Evolutionary conservation across 2,329 filamentous ascomycete genomes (phyloP), one percentile per base, ranked within the genome.

Genomic region (Cryphonectria carpinicola): DNA sequence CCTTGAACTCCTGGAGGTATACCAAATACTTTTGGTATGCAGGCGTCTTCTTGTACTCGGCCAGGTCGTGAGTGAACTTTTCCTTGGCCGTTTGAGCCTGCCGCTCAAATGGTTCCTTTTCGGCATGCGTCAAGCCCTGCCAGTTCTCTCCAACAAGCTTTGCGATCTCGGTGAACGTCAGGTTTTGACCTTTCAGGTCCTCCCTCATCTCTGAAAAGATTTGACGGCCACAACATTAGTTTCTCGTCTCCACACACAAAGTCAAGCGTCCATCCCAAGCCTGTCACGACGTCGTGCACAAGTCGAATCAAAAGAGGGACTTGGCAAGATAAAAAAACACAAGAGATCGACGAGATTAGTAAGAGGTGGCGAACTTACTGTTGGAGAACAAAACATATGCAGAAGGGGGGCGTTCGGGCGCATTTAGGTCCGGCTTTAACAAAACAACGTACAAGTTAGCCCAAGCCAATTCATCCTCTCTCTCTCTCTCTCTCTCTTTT

Each of bases 351-450:
- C 41, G 17, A 49, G 35, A 66, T 66, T 65, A 65, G 65, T 66
- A 69, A 65, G 6, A 61, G 43, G 56, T 46, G 41, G 54, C n/a
- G 56, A 68, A 85, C 90, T 83, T 80, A 93, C 91, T 93, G 76
- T 95, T 95, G 0, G 93, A 95, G 77, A 96, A 96, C 22, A 95
- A 87, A 17, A 95, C 93, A 81, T 95, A 95, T 65, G 93, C 93
- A 5, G 93, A 95, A 0, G 92, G 92, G 1, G 93, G 92, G 35
- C 93, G 86, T 77, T 95, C 92, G 1, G 93, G 93, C 0, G 93
- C 93, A 81, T 93, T 89, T 71, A 94, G 91, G 75, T 96, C 93
- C 4, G 92, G 85, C 89, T 93, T 49, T 11, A 61, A 52, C 25
- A 7, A 49, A 13, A 13, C 22, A 43, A 52, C 60, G 7, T 11